Percentiles rank a stretch among this genome's conserved stretches.
Evolutionary conservation across 2,329 filamentous ascomycete species (phyloP).

Genomic region (Xylariales sp.): DNA sequence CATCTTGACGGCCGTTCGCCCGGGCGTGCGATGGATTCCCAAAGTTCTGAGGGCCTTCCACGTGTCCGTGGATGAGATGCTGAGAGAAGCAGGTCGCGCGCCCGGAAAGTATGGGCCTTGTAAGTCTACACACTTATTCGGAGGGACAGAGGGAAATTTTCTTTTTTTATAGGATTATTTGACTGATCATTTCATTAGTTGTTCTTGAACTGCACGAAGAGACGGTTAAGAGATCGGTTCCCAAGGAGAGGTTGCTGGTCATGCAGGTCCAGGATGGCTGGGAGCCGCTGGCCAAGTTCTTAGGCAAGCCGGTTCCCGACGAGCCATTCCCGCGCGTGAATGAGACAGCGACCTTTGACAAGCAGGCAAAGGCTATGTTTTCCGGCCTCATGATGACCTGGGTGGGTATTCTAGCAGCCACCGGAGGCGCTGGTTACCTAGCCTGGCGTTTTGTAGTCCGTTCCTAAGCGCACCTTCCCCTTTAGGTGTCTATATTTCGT

Average conservation of each 20-base stretch:
- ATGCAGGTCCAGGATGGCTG: slow-evolving; percentile 17
- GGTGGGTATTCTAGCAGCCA: too few relatives aligned
- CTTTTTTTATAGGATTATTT: neutral
- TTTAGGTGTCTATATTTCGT: too few relatives aligned
- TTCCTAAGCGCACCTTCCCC: too few relatives aligned
- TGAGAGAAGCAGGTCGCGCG: slow-evolving; percentile 4
- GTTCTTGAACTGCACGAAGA: slow-evolving; percentile 5
- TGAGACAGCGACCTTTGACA: too few relatives aligned
- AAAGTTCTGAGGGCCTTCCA: slow-evolving; percentile 1
- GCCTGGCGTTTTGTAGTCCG: too few relatives aligned
- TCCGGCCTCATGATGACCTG: too few relatives aligned
- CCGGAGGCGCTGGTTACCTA: too few relatives aligned
- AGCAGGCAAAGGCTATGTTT: too few relatives aligned
- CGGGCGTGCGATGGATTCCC: slow-evolving; percentile 9
- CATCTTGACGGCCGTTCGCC: slow-evolving; percentile 5
- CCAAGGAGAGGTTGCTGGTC: slow-evolving; percentile 12
- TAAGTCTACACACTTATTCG: neutral
- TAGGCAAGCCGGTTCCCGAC: slow-evolving; percentile 13
- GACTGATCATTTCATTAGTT: neutral
- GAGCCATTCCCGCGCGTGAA: too few relatives aligned
- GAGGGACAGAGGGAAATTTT: neutral
- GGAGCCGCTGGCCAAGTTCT: slow-evolving; percentile 18
- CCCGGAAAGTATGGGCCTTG: neutral
- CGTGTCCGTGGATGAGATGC: too few relatives aligned
- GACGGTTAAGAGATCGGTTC: slow-evolving; percentile 5